Base-by-base conservation (phyloP, 306 rosid species). In the Pachyrhizus erosus region DNA sequence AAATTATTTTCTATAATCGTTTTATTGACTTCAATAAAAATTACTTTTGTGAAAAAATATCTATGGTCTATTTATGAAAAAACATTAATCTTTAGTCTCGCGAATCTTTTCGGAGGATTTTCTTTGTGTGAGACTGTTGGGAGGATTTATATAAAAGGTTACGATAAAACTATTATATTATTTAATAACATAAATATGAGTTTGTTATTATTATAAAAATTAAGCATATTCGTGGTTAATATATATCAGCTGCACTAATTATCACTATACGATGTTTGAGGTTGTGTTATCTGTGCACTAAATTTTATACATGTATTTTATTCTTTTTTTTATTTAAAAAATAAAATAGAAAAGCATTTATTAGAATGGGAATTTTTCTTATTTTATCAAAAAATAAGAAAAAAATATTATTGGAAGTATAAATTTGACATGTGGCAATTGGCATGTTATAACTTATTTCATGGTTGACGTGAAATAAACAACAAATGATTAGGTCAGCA, bases 401-500 rank as follows among this genome's bases (percentile, higher is more conserved):
- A 15, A 9, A 18, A 17, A 51, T 7, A 20, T 54, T 26, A 77
- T 24, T 66, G 64, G 43, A 9, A 6, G 45, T 54, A 45, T 23
- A 26, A 45, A 72, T 42, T 71, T 54, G 68, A 73, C 77, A 39
- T 20, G 77, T 79, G 78, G 83, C 77, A 70, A 23, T 42, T 43
- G 40, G 54, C n/a, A 49, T 69, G 64, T 61, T 10, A 5, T 60
- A 60, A 21, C 10, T 61, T 42, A 17, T 46, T 57, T 46, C 72
- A 58, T 46, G 74, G 61, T 46, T 77, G 75, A 49, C 75, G 70
- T 77, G 67, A 77, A 46, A 48, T 61, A 77, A 83, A 61, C 75
- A 77, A 70, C 83, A 77, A 77, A 83, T 77, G 79, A 83, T 83
- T 77, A 48, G 79, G 70, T 77, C 68, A 70, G 57, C 75, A 48